phyloP scores from a whole-genome alignment of 1,139 yeast genomes.

The Candida glucosophila region DNA sequence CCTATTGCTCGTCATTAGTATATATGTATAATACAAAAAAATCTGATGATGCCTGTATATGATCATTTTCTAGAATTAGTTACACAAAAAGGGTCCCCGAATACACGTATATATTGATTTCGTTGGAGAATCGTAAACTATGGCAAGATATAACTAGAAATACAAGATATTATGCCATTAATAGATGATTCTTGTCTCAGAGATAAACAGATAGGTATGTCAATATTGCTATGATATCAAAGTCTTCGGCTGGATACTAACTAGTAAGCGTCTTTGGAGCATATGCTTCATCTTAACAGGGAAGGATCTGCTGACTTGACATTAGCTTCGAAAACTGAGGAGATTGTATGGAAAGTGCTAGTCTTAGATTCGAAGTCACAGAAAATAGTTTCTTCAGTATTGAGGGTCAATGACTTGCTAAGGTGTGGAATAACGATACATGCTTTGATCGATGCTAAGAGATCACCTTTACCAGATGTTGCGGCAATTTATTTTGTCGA shows the following conservation, averaged over 20 bases:
- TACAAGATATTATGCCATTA: constrained; percentile 12
- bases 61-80: no score
- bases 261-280: constrained; percentile 43
- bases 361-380: constrained; percentile 77
- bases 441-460: constrained; percentile 54
- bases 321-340: constrained; percentile 47
- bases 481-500: constrained; percentile 89
- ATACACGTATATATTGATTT: no score
- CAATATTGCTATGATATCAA: neutral
- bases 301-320: constrained; percentile 47
- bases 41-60: no score
- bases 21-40: no score
- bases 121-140: no score
- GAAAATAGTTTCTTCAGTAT: constrained; percentile 77
- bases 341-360: constrained; percentile 86
- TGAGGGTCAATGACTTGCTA: constrained; percentile 83
- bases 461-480: constrained; percentile 84
- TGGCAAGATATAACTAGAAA: no score
- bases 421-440: constrained; percentile 90
- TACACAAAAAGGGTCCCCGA: no score
- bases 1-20: no score
- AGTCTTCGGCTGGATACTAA: neutral
- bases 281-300: constrained; percentile 74
- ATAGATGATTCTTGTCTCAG: constrained; percentile 17
- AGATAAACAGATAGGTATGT: constrained; percentile 24